phyloP scores from a whole-genome alignment of 345 rosid species.

The Aegle marmelos region DNA sequence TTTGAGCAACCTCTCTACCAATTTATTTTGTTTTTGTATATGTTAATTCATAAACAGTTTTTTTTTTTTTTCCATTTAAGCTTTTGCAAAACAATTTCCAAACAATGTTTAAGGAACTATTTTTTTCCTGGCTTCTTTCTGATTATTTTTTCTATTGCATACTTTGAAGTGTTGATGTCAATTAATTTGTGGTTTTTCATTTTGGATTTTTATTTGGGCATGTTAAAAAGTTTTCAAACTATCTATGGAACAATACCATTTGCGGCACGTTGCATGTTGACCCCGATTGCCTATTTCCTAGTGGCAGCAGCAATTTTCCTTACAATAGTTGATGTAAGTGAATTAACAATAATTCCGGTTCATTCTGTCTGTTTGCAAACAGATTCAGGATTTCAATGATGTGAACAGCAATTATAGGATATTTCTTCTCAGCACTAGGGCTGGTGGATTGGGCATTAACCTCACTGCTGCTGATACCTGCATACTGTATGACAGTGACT shows the following conservation, averaged over 20 bases:
- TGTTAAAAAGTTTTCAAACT: not conserved
- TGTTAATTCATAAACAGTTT: not conserved
- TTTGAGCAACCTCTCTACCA: slow-evolving; percentile 14
- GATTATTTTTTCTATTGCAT: not conserved
- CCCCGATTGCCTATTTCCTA: not conserved
- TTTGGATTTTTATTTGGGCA: not conserved
- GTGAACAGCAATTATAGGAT: slow-evolving; percentile 57
- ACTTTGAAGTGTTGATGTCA: not conserved
- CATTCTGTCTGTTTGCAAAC: slow-evolving; percentile 12
- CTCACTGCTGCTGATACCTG: slow-evolving; percentile 97
- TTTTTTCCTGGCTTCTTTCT: not conserved
- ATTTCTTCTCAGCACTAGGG: slow-evolving; percentile 94
- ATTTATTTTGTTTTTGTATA: not conserved
- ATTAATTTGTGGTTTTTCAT: not conserved
- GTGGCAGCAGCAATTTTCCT: not conserved
- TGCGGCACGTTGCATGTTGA: not conserved
- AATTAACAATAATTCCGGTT: not conserved
- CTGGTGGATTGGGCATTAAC: slow-evolving; percentile 97
- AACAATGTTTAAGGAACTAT: not conserved
- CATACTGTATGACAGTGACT: slow-evolving; percentile 93
- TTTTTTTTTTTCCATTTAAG: not conserved
- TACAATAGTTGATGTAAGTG: not conserved
- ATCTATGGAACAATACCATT: not conserved
- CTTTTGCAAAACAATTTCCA: not conserved
- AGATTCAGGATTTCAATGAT: slow-evolving; percentile 84